Conservation (phyloP, 495 filamentous ascomycete species). For the Hypoxylon perforatum region DNA sequence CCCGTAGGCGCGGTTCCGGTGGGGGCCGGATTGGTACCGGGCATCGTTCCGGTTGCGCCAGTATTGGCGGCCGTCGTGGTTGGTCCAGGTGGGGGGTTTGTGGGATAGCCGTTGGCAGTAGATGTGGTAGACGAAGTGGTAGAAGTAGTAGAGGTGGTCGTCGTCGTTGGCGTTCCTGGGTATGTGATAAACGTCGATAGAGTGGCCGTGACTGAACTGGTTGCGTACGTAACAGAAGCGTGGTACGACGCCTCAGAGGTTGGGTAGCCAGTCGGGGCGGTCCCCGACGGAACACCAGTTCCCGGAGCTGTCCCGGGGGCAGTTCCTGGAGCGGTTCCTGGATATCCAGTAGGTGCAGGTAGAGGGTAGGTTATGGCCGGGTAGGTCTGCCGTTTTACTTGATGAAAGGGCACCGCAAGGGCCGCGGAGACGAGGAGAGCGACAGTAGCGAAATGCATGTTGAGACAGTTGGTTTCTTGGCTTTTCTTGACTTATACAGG, state of each 20-base stretch:
- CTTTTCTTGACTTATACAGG: conserved; percentile 4
- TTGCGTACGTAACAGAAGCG: conserved; percentile 18
- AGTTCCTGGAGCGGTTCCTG: neutral
- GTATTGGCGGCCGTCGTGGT: no score
- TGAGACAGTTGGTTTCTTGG: conserved; percentile 9
- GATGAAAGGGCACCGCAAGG: conserved; percentile 29
- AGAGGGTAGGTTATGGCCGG: neutral
- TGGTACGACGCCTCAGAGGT: conserved; percentile 16
- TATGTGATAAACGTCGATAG: neutral
- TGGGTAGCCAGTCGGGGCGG: neutral
- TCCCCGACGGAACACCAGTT: conserved; percentile 19
- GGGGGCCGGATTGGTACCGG: no score
- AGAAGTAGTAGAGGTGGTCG: neutral
- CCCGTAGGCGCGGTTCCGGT: no score
- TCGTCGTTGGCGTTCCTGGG: neutral
- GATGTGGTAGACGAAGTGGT: no score
- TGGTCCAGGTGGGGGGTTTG: no score
- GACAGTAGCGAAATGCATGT: conserved; percentile 33
- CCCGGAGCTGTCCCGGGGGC: conserved; percentile 13
- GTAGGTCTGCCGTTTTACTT: neutral
- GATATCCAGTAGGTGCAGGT: conserved; percentile 6
- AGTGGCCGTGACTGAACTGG: neutral
- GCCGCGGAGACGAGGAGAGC: conserved; percentile 33
- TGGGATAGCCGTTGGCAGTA: no score
- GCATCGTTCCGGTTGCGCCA: no score